Evolutionary conservation across 2,329 filamentous ascomycete species (phyloP).

Genomic region (Colletotrichum plurivorum): DNA sequence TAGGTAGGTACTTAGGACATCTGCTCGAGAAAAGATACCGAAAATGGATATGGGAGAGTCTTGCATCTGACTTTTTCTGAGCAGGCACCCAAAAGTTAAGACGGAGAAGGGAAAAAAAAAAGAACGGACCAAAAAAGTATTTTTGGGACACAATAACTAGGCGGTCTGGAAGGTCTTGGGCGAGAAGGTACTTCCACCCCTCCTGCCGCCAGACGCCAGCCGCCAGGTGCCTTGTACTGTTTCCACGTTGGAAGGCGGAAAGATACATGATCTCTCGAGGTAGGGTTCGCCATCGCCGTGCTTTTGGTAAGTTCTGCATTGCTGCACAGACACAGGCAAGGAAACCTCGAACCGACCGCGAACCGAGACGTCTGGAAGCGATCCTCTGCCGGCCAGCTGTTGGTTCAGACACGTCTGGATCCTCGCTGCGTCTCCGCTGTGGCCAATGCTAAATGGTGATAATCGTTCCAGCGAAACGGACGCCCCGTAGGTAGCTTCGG

Average conservation of each 20-base stretch:
- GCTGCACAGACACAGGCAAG: slow-evolving; percentile 21
- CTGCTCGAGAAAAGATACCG: neutral
- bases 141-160: slow-evolving; percentile 32
- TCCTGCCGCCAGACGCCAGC: neutral
- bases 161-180: slow-evolving; percentile 31
- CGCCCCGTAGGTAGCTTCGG: neutral
- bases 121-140: slow-evolving; percentile 18
- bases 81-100: neutral
- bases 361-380: slow-evolving; percentile 10
- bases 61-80: neutral
- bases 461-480: neutral
- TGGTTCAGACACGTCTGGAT: slow-evolving; percentile 9
- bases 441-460: slow-evolving; percentile 8
- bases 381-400: neutral
- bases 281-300: neutral
- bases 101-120: neutral
- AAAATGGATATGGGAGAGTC: neutral
- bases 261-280: too few relatives aligned
- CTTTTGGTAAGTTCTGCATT: slow-evolving; percentile 7
- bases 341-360: neutral
- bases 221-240: neutral
- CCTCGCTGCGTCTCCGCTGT: slow-evolving; percentile 15
- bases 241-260: neutral
- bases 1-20: neutral
- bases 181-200: neutral